These are phyloP conservation scores for Trichomonas gallinae DNA, from an alignment of 208 protist species.

Conservation along the genomic window DNA sequence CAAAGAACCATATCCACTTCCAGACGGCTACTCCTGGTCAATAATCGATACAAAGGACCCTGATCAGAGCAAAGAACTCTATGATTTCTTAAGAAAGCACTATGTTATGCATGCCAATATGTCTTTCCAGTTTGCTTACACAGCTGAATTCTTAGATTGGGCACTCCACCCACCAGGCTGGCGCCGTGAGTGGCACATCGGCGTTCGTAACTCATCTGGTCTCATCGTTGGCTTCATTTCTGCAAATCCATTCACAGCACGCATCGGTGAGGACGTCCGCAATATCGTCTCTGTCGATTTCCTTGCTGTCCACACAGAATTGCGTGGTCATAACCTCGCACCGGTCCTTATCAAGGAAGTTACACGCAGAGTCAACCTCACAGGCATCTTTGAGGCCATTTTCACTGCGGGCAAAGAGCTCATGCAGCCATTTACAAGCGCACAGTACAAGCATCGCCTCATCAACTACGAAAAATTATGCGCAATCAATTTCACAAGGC, in stretches of 20 bases:
- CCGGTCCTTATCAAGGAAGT: constrained; percentile 95
- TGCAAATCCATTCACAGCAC: constrained; percentile 66
- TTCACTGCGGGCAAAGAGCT: constrained; percentile 90
- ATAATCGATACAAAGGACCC: neutral
- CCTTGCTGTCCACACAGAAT: constrained; percentile 93
- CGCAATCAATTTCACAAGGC: neutral
- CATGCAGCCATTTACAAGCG: constrained; percentile 73
- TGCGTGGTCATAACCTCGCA: constrained; percentile 82
- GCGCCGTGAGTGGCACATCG: constrained; percentile 79
- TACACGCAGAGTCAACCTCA: constrained; percentile 87
- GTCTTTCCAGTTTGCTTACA: constrained; percentile 98
- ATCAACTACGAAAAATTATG: constrained; percentile 14
- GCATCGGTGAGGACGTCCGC: constrained; percentile 25
- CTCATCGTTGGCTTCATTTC: constrained; percentile 87
- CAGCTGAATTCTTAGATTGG: constrained; percentile 80
- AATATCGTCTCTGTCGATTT: constrained; percentile 97
- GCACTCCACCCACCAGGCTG: constrained; percentile 82
- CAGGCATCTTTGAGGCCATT: constrained; percentile 61
- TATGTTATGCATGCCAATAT: constrained; percentile 96
- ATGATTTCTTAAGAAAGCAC: constrained; percentile 74
- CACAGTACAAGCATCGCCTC: constrained; percentile 6
- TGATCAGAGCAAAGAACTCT: constrained; percentile 34
- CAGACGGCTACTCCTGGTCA: neutral
- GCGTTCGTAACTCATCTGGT: constrained; percentile 61
- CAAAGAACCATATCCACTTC: neutral